phyloP scores from a whole-genome alignment of 176 grass and related monocot species.

The Paspalum notatum region DNA sequence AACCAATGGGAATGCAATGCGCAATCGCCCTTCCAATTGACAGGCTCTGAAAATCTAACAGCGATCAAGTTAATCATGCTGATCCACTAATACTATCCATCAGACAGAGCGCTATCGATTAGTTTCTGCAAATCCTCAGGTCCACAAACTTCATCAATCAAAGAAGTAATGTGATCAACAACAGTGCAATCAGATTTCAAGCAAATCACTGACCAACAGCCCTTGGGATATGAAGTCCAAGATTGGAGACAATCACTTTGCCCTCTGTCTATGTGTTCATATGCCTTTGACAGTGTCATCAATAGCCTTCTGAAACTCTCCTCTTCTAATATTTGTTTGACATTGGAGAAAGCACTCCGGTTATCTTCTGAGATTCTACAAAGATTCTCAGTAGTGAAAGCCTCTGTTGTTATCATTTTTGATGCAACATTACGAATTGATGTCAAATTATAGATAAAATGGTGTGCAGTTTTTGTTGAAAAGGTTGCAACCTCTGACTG shows the following conservation, averaged over 20 bases:
- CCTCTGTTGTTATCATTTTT: conserved; percentile 67
- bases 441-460: conserved; percentile 64
- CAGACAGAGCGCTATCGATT: conserved; percentile 46
- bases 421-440: conserved; percentile 67
- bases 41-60: neutral
- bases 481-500: conserved; percentile 35
- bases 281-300: conserved; percentile 49
- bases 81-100: conserved; percentile 4
- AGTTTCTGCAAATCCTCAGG: conserved; percentile 69
- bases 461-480: conserved; percentile 39
- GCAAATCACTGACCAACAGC: conserved; percentile 58
- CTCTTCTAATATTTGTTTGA: conserved; percentile 70
- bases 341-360: conserved; percentile 68
- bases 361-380: conserved; percentile 69
- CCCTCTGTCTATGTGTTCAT: conserved; percentile 45
- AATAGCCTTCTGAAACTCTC: conserved; percentile 67
- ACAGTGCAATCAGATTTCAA: conserved; percentile 46
- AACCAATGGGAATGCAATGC: neutral
- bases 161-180: conserved; percentile 44
- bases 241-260: conserved; percentile 4
- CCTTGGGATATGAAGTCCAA: conserved; percentile 17
- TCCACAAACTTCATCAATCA: conserved; percentile 42
- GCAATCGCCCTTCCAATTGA: conserved; percentile 4
- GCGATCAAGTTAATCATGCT: conserved; percentile 5
- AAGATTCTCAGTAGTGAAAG: conserved; percentile 67